A percentile compares a stretch with the other conserved stretches of the same genome.
Conservation (phyloP, 2,329 filamentous ascomycete genomes). For the Colletotrichum spaethianum region DNA sequence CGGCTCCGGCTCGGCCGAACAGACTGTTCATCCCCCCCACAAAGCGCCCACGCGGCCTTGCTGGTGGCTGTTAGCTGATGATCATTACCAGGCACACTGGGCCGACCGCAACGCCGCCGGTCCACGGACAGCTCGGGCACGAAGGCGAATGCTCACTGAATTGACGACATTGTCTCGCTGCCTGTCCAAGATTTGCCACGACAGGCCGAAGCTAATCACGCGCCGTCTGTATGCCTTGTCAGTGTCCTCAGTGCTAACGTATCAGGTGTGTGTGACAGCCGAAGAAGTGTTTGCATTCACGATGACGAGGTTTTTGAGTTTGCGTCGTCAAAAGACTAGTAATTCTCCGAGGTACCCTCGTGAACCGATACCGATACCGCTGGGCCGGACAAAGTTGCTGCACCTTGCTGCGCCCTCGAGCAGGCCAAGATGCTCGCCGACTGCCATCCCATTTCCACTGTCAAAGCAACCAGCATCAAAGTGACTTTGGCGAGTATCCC, state of each 20-base stretch:
- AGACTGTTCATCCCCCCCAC: background rate
- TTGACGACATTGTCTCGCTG: constrained; percentile 19
- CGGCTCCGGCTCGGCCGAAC: constrained; percentile 28
- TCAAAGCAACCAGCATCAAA: constrained; percentile 1
- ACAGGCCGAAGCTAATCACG: constrained; percentile 23
- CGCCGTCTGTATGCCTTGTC: constrained; percentile 19
- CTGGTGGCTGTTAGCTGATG: background rate
- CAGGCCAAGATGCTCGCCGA: constrained; percentile 21
- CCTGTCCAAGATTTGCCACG: constrained; percentile 22
- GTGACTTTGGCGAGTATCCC: background rate
- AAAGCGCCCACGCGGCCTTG: background rate
- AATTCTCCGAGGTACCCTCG: constrained; percentile 21
- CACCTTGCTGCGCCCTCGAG: constrained; percentile 13
- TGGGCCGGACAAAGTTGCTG: constrained; percentile 19
- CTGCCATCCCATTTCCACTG: constrained; percentile 38
- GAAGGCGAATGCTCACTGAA: constrained; percentile 9
- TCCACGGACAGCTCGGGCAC: constrained; percentile 7
- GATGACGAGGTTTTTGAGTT: constrained; percentile 37
- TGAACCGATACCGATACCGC: constrained; percentile 4
- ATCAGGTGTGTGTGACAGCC: constrained; percentile 26
- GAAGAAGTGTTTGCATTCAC: constrained; percentile 9
- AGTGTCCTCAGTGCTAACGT: constrained; percentile 28
- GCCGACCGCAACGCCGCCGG: constrained; percentile 6
- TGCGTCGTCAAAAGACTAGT: constrained; percentile 29
- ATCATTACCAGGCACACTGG: background rate